These are phyloP conservation scores for Cyclostephanos invisitatus DNA, from an alignment of 108 stramenopile genomes.

Conservation along the genomic window DNA sequence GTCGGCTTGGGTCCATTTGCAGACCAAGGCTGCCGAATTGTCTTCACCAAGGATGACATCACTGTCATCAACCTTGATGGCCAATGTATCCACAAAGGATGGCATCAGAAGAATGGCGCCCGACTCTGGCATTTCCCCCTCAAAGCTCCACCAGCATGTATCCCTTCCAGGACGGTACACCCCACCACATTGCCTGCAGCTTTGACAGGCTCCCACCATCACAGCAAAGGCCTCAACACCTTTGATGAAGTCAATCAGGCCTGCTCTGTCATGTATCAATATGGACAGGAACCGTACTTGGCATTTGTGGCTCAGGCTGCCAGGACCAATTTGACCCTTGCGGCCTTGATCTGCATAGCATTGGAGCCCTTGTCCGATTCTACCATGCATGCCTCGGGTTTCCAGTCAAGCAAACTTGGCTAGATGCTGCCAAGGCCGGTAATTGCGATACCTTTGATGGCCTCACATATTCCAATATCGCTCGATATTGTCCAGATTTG, in stretches of 20 bases:
- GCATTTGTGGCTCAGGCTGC: no score
- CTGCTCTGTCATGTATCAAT: no score
- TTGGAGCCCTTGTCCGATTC: conserved; percentile 8
- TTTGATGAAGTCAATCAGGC: no score
- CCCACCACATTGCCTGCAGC: no score
- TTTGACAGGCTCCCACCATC: not conserved
- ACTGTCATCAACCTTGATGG: not conserved
- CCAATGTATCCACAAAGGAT: no score
- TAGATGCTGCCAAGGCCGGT: conserved; percentile 17
- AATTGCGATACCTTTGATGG: conserved; percentile 12
- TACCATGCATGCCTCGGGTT: conserved; percentile 15
- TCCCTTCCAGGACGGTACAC: no score
- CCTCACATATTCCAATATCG: conserved; percentile 14
- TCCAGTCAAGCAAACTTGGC: conserved; percentile 21
- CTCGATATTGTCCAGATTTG: not conserved
- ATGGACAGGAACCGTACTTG: no score
- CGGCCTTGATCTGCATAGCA: conserved; percentile 2
- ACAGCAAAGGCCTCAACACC: no score
- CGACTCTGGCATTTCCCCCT: no score
- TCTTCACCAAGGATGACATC: not conserved
- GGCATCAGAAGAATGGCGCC: no score
- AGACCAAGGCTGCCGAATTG: conserved; percentile 5
- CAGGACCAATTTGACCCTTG: no score
- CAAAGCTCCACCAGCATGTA: no score
- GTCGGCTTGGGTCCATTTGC: conserved; percentile 2